These are phyloP conservation scores for Kodamaea leandrae DNA, from an alignment of 805 yeast genomes.

Conservation along the genomic window DNA sequence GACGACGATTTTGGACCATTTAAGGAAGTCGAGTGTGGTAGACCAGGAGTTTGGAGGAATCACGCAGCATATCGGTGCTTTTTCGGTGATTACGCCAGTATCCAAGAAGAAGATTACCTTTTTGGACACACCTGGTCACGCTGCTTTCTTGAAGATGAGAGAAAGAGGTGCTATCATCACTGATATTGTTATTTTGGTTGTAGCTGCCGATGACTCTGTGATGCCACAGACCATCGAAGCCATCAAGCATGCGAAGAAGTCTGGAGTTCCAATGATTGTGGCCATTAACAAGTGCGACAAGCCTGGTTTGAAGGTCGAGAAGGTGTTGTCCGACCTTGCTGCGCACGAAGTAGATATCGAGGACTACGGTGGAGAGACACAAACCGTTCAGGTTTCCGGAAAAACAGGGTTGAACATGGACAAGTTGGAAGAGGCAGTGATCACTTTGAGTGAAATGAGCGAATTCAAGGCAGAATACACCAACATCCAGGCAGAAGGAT, in stretches of 20 bases:
- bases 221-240: slow-evolving; percentile 98
- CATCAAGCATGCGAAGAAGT: slow-evolving; percentile 81
- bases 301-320: slow-evolving; percentile 69
- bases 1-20: slow-evolving; percentile 85
- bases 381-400: slow-evolving; percentile 83
- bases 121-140: slow-evolving; percentile 97
- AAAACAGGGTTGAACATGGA: slow-evolving; percentile 89
- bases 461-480: slow-evolving; percentile 64
- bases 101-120: slow-evolving; percentile 80
- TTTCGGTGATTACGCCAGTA: slow-evolving; percentile 75
- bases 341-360: slow-evolving; percentile 79
- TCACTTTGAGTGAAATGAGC: slow-evolving; percentile 77
- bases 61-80: slow-evolving; percentile 97
- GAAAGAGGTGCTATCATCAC: slow-evolving; percentile 95
- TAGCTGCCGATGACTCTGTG: slow-evolving; percentile 96
- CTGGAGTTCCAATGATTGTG: slow-evolving; percentile 81
- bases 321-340: slow-evolving; percentile 75
- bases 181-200: slow-evolving; percentile 87
- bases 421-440: slow-evolving; percentile 82
- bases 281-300: slow-evolving; percentile 93
- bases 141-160: slow-evolving; percentile 94
- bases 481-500: slow-evolving; percentile 70
- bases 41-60: slow-evolving; percentile 91
- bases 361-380: slow-evolving; percentile 93
- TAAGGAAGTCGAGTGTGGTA: slow-evolving; percentile 82